These are phyloP conservation scores for Tulasnella sp. DNA, from an alignment of 768 basidiomycete species.

Conservation along the genomic window DNA sequence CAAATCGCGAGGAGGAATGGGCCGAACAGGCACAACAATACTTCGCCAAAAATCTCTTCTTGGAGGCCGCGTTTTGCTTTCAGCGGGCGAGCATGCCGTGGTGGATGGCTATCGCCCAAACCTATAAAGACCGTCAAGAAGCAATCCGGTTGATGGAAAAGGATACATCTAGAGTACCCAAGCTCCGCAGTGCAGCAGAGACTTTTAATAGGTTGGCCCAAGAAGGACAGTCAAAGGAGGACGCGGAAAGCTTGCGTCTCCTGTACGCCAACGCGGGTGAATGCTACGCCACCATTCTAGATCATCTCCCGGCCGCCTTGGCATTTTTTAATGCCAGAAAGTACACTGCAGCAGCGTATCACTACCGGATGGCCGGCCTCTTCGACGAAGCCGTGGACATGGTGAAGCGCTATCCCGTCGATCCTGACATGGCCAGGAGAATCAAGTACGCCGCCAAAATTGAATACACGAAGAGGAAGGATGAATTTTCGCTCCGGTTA, in stretches of 20 bases:
- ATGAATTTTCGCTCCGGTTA: slow-evolving; percentile 37
- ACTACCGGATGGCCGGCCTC: slow-evolving; percentile 12
- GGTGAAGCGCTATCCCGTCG: slow-evolving; percentile 37
- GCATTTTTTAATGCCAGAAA: not conserved
- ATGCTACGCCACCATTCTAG: not conserved
- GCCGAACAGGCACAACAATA: not conserved
- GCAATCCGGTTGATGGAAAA: not conserved
- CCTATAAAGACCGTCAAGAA: slow-evolving; percentile 3
- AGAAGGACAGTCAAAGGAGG: not conserved
- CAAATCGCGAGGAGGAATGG: slow-evolving; percentile 1
- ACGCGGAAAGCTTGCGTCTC: not conserved
- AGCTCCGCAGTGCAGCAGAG: not conserved
- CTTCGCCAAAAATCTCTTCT: slow-evolving; percentile 8
- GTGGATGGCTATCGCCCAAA: not conserved
- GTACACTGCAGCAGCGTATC: slow-evolving; percentile 19
- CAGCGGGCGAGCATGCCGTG: slow-evolving; percentile 4
- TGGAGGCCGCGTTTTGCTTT: not conserved
- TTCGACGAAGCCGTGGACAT: slow-evolving; percentile 22
- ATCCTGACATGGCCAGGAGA: slow-evolving; percentile 33
- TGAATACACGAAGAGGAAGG: slow-evolving; percentile 44
- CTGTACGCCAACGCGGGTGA: not conserved
- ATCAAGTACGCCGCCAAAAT: slow-evolving; percentile 47
- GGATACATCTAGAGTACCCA: not conserved
- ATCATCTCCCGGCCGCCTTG: not conserved
- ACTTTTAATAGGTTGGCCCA: not conserved